phyloP scores from a whole-genome alignment of 129 eudicot species.

The Arctium lappa region DNA sequence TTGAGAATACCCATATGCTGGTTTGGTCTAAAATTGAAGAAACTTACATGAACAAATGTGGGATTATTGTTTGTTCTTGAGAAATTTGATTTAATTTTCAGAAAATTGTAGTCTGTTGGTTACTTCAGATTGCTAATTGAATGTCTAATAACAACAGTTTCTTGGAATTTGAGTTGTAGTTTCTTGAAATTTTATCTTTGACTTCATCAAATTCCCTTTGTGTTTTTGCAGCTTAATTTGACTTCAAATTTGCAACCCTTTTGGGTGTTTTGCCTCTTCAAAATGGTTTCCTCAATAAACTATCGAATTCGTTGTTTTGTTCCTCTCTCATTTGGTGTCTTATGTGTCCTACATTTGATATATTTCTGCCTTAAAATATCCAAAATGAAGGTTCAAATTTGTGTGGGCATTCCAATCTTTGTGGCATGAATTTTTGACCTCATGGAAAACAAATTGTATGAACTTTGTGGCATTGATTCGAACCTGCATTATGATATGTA shows the following conservation, averaged over 20 bases:
- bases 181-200: slow-evolving; percentile 14
- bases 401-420: background rate
- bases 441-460: background rate
- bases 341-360: background rate
- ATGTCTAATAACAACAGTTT: background rate
- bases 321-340: background rate
- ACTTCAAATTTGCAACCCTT: background rate
- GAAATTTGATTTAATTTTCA: background rate
- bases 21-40: slow-evolving; percentile 16
- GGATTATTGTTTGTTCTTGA: background rate
- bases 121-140: background rate
- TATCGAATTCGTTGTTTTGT: too few relatives aligned
- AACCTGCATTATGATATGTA: background rate
- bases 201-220: slow-evolving; percentile 1
- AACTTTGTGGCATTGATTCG: background rate
- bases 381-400: background rate
- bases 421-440: background rate
- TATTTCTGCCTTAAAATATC: background rate
- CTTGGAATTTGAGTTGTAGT: background rate
- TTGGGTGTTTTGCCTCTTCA: background rate
- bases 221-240: background rate
- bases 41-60: slow-evolving; percentile 11
- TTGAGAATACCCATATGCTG: slow-evolving; percentile 24
- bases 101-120: slow-evolving; percentile 2
- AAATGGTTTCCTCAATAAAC: background rate